phyloP scores from a whole-genome alignment of 306 rosid species.

The Cucumis hystrix region DNA sequence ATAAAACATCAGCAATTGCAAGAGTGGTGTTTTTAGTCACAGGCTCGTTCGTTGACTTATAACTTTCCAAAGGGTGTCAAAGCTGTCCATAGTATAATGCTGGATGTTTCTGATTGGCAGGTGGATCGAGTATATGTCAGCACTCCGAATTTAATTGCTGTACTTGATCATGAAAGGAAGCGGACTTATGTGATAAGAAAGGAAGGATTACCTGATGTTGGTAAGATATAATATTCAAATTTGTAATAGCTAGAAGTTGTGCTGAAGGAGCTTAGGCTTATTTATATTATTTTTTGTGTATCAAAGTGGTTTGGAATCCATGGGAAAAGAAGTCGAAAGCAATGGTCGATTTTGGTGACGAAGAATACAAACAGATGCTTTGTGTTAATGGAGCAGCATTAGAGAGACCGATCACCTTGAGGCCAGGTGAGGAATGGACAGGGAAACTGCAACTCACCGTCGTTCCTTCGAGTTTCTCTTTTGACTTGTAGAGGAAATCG shows the following conservation, averaged over 20 bases:
- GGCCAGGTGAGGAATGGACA: slow-evolving; percentile 95
- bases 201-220: slow-evolving; percentile 93
- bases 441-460: slow-evolving; percentile 66
- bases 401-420: slow-evolving; percentile 62
- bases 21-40: not conserved
- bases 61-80: not conserved
- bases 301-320: slow-evolving; percentile 86
- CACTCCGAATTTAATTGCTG: slow-evolving; percentile 63
- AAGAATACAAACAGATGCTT: slow-evolving; percentile 85
- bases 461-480: slow-evolving; percentile 75
- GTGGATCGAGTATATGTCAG: slow-evolving; percentile 84
- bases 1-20: not conserved
- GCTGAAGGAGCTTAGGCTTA: not conserved
- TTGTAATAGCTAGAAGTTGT: not conserved
- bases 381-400: slow-evolving; percentile 83
- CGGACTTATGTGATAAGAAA: slow-evolving; percentile 64
- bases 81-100: not conserved
- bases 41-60: not conserved
- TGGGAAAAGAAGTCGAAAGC: slow-evolving; percentile 89
- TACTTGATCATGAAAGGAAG: slow-evolving; percentile 83
- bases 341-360: slow-evolving; percentile 76
- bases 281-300: not conserved
- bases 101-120: slow-evolving; percentile 19
- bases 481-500: slow-evolving; percentile 30
- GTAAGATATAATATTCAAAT: slow-evolving; percentile 29